Base-by-base conservation (phyloP, 2,329 filamentous ascomycete genomes). In the Ophiocordyceps camponoti-leonardi region DNA sequence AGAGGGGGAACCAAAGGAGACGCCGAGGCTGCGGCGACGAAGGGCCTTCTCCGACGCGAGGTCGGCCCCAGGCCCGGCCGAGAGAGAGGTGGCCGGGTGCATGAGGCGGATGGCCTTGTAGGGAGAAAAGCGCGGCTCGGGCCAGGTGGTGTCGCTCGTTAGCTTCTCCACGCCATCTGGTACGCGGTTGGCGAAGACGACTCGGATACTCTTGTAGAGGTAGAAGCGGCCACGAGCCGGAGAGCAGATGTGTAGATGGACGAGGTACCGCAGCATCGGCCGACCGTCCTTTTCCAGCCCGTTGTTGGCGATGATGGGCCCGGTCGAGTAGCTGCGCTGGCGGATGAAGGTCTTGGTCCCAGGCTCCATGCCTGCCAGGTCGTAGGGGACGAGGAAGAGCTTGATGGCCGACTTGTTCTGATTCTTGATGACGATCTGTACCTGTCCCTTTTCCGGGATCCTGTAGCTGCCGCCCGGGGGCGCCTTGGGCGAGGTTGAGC, bases 331-430 rank as follows among this genome's bases (percentile, higher is more conserved):
- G 60, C 84, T 92, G 49, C 92, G 81, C 63, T 98, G 92, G 28
- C 92, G 79, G 49, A 98, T 83, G 54, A 96, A 96, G 0, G 92
- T 98, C 62, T 96, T 96, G 16, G 86, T 93, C 0, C 87, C 87
- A 0, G 86, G 76, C 49, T 92, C 83, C 90, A 98, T 98, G 44
- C 86, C 90, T 1, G 78, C 73, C 1, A 98, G 69, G 58, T 96
- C 87, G 54, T 96, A 98, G 0, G 90, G 92, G 3, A 98, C 78
- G 22, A 96, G 71, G 54, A 96, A 96, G 0, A 98, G 69, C 61
- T 98, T 96, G 46, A 96, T 90, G 1, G 92, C 92, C 4, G 92
- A 96, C 59, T 96, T 96, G 66, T 96, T 94, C 16, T 88, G 90
- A 55, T 96, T 98, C 61, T 96, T 96, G 60, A 98, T 86, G 49